A percentile compares a stretch with the other conserved stretches of the same genome.
Conservation (phyloP, 192 early-diverging fungal species). For the Rhizophagus sp. region DNA sequence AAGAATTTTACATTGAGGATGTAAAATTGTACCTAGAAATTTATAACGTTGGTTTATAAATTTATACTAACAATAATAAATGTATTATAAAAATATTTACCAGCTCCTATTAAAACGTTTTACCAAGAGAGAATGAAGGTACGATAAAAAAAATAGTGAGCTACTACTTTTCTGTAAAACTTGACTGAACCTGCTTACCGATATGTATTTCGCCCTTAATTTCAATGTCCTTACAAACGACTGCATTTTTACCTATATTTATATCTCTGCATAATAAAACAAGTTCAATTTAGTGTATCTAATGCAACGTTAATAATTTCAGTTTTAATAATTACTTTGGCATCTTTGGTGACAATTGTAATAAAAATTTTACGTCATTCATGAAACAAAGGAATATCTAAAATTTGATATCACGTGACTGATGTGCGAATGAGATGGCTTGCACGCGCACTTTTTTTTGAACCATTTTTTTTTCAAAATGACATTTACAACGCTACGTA, state of each 20-base stretch:
- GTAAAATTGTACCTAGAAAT: conserved; percentile 63
- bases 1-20: conserved; percentile 71
- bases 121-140: neutral
- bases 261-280: neutral
- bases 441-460: too few relatives aligned
- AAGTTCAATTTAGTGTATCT: too few relatives aligned
- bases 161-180: neutral
- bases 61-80: neutral
- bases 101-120: neutral
- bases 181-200: neutral
- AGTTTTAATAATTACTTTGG: conserved; percentile 1
- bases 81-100: neutral
- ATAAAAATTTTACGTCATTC: too few relatives aligned
- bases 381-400: too few relatives aligned
- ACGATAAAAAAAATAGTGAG: neutral
- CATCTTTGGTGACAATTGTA: neutral
- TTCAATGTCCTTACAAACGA: neutral
- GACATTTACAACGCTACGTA: neutral
- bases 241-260: neutral
- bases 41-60: neutral
- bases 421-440: too few relatives aligned
- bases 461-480: neutral
- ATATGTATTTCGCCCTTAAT: neutral
- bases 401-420: too few relatives aligned
- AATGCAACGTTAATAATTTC: neutral